Evolutionary conservation across 1,284 basidiomycete genomes (phyloP).

Genomic region (Sporisorium exsertum): DNA sequence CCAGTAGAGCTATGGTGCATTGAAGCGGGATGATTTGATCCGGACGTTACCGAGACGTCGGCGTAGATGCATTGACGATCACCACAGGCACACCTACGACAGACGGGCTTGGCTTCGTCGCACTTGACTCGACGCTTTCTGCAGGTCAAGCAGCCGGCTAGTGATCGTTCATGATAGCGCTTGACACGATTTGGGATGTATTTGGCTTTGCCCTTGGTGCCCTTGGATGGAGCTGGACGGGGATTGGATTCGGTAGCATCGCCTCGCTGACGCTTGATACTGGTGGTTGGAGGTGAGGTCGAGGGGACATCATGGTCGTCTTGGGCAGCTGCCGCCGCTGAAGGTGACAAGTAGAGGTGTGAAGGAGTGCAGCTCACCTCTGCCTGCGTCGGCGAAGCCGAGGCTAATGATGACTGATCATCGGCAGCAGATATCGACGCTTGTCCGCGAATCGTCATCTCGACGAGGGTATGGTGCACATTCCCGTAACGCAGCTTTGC

Average conservation of each 20-base stretch:
- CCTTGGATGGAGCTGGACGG: constrained; percentile 27
- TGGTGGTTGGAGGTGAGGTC: not conserved
- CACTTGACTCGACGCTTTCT: constrained; percentile 49
- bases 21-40: not conserved
- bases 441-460: constrained; percentile 17
- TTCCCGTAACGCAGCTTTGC: constrained; percentile 1
- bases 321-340: not conserved
- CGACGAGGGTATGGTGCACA: not conserved
- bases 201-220: constrained; percentile 46
- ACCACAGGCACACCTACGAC: constrained; percentile 37
- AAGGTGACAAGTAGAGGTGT: not conserved
- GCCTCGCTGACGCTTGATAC: constrained; percentile 7
- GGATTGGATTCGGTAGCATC: not conserved
- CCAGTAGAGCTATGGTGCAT: not conserved
- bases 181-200: constrained; percentile 46
- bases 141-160: constrained; percentile 44
- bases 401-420: not conserved
- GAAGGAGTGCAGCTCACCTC: too few species aligned
- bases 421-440: constrained; percentile 8
- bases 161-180: constrained; percentile 45
- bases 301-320: not conserved
- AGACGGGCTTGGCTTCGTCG: constrained; percentile 40
- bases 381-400: not conserved
- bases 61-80: constrained; percentile 45
- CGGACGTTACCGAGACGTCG: constrained; percentile 1